Percentiles rank a stretch among this genome's conserved stretches.
phyloP scores from a whole-genome alignment of 352 stramenopile species.

The Peronosclerospora sorghi region DNA sequence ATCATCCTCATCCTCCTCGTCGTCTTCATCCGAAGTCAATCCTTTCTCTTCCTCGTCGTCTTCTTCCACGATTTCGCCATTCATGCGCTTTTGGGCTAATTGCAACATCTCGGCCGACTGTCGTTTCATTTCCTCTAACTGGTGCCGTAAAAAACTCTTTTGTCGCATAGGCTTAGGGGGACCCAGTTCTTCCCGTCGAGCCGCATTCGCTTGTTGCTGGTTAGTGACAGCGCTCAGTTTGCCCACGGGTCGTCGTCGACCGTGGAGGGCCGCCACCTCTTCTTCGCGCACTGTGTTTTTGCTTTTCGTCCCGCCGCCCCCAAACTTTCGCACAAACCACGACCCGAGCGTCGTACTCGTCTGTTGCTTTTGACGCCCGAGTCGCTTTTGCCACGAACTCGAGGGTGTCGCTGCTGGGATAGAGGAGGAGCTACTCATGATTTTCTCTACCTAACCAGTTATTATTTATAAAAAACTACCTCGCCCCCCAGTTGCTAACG shows the following conservation, averaged over 20 bases:
- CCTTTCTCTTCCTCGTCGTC: conserved; percentile 18
- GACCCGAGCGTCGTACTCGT: conserved; percentile 47
- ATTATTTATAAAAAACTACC: too few relatives aligned
- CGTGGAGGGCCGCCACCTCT: conserved; percentile 24
- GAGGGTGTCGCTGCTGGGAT: conserved; percentile 3
- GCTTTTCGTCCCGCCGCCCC: conserved; percentile 29
- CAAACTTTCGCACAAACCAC: conserved; percentile 64
- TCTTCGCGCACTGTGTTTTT: conserved; percentile 46
- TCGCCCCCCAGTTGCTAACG: conserved; percentile 4
- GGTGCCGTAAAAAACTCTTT: conserved; percentile 51
- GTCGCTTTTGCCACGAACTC: conserved; percentile 37
- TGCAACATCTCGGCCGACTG: conserved; percentile 48
- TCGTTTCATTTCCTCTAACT: conserved; percentile 71
- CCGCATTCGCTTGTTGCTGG: conserved; percentile 20
- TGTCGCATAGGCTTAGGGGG: conserved; percentile 37
- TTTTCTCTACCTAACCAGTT: neutral
- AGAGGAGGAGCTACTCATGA: conserved; percentile 23
- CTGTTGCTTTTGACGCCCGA: conserved; percentile 44
- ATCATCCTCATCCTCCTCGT: conserved; percentile 28
- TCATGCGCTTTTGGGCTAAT: conserved; percentile 32
- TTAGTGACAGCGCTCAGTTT: conserved; percentile 28
- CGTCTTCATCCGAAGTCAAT: conserved; percentile 7
- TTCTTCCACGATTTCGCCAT: conserved; percentile 27
- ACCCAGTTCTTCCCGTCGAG: conserved; percentile 12
- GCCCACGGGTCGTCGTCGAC: conserved; percentile 25